Evolutionary conservation across 208 protist genomes (phyloP).

Genomic region (Acanthamoeba triangularis): DNA sequence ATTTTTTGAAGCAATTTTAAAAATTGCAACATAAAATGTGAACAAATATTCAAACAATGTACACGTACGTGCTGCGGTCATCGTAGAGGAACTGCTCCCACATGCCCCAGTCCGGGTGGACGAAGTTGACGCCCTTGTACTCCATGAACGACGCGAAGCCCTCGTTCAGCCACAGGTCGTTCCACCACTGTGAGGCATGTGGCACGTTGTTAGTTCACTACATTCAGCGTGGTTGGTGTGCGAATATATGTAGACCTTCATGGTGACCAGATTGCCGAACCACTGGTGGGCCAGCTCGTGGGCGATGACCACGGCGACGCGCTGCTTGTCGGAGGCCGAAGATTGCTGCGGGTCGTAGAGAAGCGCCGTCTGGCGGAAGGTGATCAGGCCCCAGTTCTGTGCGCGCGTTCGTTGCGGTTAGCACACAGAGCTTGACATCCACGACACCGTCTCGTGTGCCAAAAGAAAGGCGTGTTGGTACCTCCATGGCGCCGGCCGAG

Average conservation of each 20-base stretch:
- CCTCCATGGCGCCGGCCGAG: slow-evolving; percentile 96
- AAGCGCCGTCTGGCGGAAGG: slow-evolving; percentile 94
- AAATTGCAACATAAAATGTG: background rate
- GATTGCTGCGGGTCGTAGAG: slow-evolving; percentile 85
- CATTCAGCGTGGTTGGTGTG: too few relatives aligned
- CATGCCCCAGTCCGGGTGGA: slow-evolving; percentile 28
- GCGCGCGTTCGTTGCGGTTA: background rate
- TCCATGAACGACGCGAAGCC: slow-evolving; percentile 84
- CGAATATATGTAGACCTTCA: slow-evolving; percentile 80
- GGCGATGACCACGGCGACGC: slow-evolving; percentile 76
- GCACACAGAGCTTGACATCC: background rate
- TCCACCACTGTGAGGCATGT: slow-evolving; percentile 94
- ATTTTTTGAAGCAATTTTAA: background rate
- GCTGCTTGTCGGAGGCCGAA: slow-evolving; percentile 84
- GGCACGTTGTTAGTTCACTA: too few relatives aligned
- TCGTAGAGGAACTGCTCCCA: slow-evolving; percentile 42
- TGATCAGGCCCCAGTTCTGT: slow-evolving; percentile 98
- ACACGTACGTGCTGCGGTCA: background rate
- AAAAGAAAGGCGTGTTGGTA: background rate
- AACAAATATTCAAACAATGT: background rate
- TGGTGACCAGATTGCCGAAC: slow-evolving; percentile 98
- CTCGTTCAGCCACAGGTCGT: slow-evolving; percentile 99
- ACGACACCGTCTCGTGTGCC: background rate
- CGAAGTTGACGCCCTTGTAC: slow-evolving; percentile 75
- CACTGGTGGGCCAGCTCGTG: slow-evolving; percentile 96